Conservation (phyloP, 2,329 filamentous ascomycete genomes). For the Phialocephala sp. region DNA sequence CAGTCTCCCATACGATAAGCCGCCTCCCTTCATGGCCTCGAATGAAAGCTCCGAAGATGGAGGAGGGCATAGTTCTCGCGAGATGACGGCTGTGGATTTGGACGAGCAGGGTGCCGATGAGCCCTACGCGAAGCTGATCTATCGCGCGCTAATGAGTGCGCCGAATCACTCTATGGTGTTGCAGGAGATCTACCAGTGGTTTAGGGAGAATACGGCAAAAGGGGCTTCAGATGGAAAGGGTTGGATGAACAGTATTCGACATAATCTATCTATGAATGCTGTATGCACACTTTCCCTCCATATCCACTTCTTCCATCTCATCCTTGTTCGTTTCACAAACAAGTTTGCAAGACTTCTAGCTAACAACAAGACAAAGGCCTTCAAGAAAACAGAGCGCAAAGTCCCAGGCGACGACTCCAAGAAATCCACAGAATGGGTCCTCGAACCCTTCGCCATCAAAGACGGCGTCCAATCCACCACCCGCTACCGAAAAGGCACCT, state of each 20-base stretch:
- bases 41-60: slow-evolving; percentile 39
- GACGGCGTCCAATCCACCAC: slow-evolving; percentile 87
- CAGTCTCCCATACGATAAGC: slow-evolving; percentile 19
- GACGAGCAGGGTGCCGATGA: slow-evolving; percentile 50
- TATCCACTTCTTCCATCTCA: slow-evolving; percentile 43
- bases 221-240: slow-evolving; percentile 67
- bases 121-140: slow-evolving; percentile 85
- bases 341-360: background rate
- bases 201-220: slow-evolving; percentile 80
- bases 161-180: slow-evolving; percentile 75
- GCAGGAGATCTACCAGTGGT: slow-evolving; percentile 91
- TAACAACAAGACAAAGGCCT: slow-evolving; percentile 50
- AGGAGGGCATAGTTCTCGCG: slow-evolving; percentile 35
- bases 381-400: slow-evolving; percentile 56
- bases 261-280: slow-evolving; percentile 94
- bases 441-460: slow-evolving; percentile 71
- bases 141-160: slow-evolving; percentile 72
- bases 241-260: slow-evolving; percentile 95
- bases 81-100: slow-evolving; percentile 38
- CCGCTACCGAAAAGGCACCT: slow-evolving; percentile 65
- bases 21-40: slow-evolving; percentile 26
- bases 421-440: slow-evolving; percentile 77
- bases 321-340: slow-evolving; percentile 13
- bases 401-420: slow-evolving; percentile 57
- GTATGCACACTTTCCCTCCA: slow-evolving; percentile 60